Evolutionary conservation across 78 protist genomes (phyloP).

Genomic region (slime mould (Dictyostelium discoideum)): DNA sequence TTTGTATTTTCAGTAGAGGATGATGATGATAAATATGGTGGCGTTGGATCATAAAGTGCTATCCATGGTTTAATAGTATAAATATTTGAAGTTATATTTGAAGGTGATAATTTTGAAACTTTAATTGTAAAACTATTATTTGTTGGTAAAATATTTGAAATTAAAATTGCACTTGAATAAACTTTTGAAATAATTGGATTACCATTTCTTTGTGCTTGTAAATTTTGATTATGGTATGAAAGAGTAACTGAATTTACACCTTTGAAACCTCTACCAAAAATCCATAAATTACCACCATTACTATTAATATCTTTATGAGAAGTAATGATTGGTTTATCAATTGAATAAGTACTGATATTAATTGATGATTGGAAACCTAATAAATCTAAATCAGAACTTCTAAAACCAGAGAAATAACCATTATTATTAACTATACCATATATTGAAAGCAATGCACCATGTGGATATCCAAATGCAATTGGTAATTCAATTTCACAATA

Average conservation of each 20-base stretch:
- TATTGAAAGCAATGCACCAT: not conserved
- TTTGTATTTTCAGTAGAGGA: not conserved
- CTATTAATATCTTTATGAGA: not conserved
- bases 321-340: not conserved
- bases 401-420: not conserved
- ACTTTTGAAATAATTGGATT: too few species aligned
- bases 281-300: not conserved
- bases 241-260: not conserved
- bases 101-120: too few species aligned
- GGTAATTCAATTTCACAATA: slow-evolving; percentile 2
- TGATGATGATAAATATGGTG: not conserved
- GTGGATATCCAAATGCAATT: slow-evolving; percentile 1
- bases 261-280: not conserved
- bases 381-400: not conserved
- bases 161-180: not conserved
- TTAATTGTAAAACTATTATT: not conserved
- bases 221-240: not conserved
- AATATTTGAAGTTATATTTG: not conserved
- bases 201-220: not conserved
- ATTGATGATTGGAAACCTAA: not conserved
- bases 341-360: not conserved
- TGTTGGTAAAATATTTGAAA: not conserved
- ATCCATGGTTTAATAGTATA: not conserved
- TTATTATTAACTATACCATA: not conserved
- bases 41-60: not conserved